Evolutionary conservation across 1,284 basidiomycete species (phyloP).

Genomic region (Puccinia horiana): DNA sequence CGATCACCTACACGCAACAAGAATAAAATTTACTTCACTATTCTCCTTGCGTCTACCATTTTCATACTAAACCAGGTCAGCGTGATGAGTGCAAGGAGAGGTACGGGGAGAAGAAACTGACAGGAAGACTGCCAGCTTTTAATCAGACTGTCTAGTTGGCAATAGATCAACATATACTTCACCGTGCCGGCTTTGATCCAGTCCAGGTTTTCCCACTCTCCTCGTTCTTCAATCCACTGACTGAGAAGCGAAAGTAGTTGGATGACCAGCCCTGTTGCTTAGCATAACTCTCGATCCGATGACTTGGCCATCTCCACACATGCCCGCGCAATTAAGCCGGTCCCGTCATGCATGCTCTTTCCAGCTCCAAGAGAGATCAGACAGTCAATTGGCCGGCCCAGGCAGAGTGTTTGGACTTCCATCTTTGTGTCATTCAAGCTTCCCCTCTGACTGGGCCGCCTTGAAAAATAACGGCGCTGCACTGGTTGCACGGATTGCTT

Average conservation of each 20-base stretch:
- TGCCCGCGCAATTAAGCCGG: constrained; percentile 25
- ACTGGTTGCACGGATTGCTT: constrained; percentile 50
- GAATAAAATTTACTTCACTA: no score
- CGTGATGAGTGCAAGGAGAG: no score
- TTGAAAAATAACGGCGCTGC: constrained; percentile 50
- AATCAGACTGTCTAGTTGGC: neutral
- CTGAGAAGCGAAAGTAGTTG: constrained; percentile 22
- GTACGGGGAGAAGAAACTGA: neutral
- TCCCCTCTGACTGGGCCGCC: constrained; percentile 8
- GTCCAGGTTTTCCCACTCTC: constrained; percentile 34
- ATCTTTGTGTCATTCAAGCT: constrained; percentile 24
- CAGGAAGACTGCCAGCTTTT: constrained; percentile 11
- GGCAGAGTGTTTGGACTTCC: constrained; percentile 25
- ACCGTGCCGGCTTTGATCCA: constrained; percentile 22
- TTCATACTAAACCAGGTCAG: no score
- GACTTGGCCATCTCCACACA: constrained; percentile 36
- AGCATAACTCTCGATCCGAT: constrained; percentile 20
- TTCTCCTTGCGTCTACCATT: no score
- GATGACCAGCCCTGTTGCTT: constrained; percentile 18
- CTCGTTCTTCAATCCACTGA: neutral
- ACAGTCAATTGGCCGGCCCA: constrained; percentile 23
- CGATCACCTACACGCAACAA: no score
- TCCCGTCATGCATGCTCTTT: neutral
- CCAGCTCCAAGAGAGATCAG: constrained; percentile 44
- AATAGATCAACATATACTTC: constrained; percentile 15